Percentiles rank a stretch among this genome's conserved stretches.
phyloP scores from a whole-genome alignment of 2,329 filamentous ascomycete species.

The Fusarium torreyae region DNA sequence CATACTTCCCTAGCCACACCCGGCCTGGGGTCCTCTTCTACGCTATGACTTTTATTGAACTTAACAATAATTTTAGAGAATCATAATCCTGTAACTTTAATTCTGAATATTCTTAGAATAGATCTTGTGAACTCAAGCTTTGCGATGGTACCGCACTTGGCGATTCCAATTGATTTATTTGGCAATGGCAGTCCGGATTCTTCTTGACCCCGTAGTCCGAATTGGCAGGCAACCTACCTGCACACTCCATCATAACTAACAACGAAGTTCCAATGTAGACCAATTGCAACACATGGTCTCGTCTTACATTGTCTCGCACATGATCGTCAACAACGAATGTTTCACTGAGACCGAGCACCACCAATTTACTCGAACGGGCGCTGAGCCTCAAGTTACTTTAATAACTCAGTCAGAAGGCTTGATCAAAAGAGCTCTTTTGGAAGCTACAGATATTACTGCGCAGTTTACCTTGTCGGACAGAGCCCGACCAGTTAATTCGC shows the following conservation, averaged over 20 bases:
- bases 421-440: neutral
- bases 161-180: no score
- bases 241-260: neutral
- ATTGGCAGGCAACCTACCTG: slow-evolving; percentile 3
- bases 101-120: no score
- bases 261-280: slow-evolving; percentile 15
- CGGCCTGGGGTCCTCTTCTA: no score
- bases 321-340: slow-evolving; percentile 26
- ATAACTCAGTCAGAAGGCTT: slow-evolving; percentile 6
- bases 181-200: no score
- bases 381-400: neutral
- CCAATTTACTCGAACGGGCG: neutral
- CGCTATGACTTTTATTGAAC: no score
- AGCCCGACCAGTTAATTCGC: slow-evolving; percentile 17
- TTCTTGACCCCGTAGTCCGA: neutral
- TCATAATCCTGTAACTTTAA: no score
- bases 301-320: slow-evolving; percentile 25
- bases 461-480: slow-evolving; percentile 3
- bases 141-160: no score
- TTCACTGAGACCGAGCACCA: slow-evolving; percentile 17
- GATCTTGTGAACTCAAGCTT: no score
- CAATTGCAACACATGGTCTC: slow-evolving; percentile 17
- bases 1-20: neutral
- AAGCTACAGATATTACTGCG: neutral
- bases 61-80: no score